These are phyloP conservation scores for Fistulifera solaris DNA, from an alignment of 108 stramenopile species.

Conservation along the genomic window DNA sequence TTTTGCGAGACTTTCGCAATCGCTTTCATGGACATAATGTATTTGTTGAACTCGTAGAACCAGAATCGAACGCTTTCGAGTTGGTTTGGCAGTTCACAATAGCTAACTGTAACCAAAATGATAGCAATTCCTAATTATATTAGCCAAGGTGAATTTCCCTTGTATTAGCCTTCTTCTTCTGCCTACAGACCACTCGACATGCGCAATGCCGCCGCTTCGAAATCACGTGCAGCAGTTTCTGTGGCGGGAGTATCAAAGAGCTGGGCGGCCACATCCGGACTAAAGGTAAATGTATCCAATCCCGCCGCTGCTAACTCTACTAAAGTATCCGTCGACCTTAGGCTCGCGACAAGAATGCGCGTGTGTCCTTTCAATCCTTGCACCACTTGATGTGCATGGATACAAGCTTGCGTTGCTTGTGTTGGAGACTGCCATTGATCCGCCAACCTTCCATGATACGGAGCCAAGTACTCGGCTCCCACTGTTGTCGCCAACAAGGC, in stretches of 20 bases:
- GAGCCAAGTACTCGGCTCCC: slow-evolving; percentile 54
- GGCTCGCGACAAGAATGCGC: slow-evolving; percentile 57
- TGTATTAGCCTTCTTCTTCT: too few species aligned
- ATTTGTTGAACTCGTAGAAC: too few species aligned
- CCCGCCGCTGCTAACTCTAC: slow-evolving; percentile 34
- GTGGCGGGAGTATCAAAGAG: slow-evolving; percentile 49
- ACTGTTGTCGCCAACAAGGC: slow-evolving; percentile 43
- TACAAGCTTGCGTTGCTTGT: slow-evolving; percentile 13
- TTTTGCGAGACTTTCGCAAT: too few species aligned
- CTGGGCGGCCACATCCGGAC: slow-evolving; percentile 40
- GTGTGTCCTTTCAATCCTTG: slow-evolving; percentile 47
- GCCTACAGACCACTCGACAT: neutral
- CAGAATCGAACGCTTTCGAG: too few species aligned
- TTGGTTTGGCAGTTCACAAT: too few species aligned
- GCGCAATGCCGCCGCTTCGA: slow-evolving; percentile 41
- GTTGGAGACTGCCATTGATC: slow-evolving; percentile 11
- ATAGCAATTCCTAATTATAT: too few species aligned
- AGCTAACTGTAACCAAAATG: too few species aligned
- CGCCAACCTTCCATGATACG: slow-evolving; percentile 42
- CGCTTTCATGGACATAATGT: too few species aligned
- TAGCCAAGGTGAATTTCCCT: too few species aligned
- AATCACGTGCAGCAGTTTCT: slow-evolving; percentile 38
- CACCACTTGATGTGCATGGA: slow-evolving; percentile 40
- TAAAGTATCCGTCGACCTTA: slow-evolving; percentile 38
- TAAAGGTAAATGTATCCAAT: slow-evolving; percentile 56